Conservation (phyloP, 192 early-diverging fungal species). For the Physocladia obscura region DNA sequence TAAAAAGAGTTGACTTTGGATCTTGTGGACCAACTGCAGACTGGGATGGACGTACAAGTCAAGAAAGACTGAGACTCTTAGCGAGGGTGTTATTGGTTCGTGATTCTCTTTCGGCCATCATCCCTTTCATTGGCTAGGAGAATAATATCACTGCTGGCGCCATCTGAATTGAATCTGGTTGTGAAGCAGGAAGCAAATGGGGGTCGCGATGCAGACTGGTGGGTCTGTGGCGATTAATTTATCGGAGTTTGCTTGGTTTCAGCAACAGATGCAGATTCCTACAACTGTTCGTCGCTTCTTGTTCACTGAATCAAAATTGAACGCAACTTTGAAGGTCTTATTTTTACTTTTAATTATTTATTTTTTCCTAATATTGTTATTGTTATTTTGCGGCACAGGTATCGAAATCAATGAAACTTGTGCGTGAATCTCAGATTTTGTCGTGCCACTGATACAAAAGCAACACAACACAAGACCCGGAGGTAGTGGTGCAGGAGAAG, state of each 20-base stretch:
- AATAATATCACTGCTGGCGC: slow-evolving; percentile 71
- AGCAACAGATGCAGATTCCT: slow-evolving; percentile 43
- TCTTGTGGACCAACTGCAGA: too few species aligned
- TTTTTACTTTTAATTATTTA: neutral
- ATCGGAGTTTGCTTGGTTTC: slow-evolving; percentile 74
- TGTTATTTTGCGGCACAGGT: slow-evolving; percentile 1
- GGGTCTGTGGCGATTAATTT: slow-evolving; percentile 75
- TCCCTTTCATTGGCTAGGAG: slow-evolving; percentile 62
- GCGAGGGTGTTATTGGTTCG: too few species aligned
- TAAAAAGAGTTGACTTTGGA: too few species aligned
- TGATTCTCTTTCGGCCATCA: slow-evolving; percentile 53
- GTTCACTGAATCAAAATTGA: slow-evolving; percentile 67
- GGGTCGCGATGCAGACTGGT: slow-evolving; percentile 56
- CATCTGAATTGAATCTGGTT: slow-evolving; percentile 70
- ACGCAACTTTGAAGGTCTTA: slow-evolving; percentile 74
- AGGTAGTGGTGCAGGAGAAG: too few species aligned
- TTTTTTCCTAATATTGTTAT: neutral
- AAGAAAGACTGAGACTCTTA: too few species aligned
- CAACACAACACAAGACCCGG: too few species aligned
- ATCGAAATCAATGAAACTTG: slow-evolving; percentile 23
- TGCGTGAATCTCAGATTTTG: slow-evolving; percentile 8
- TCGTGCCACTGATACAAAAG: slow-evolving; percentile 3
- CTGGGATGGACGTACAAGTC: too few species aligned
- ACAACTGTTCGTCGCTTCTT: slow-evolving; percentile 54
- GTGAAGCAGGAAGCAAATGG: slow-evolving; percentile 72